A percentile compares a stretch with the other conserved stretches of the same genome.
Evolutionary conservation across 805 yeast genomes (phyloP).

Genomic region (Nakazawaea sp.): DNA sequence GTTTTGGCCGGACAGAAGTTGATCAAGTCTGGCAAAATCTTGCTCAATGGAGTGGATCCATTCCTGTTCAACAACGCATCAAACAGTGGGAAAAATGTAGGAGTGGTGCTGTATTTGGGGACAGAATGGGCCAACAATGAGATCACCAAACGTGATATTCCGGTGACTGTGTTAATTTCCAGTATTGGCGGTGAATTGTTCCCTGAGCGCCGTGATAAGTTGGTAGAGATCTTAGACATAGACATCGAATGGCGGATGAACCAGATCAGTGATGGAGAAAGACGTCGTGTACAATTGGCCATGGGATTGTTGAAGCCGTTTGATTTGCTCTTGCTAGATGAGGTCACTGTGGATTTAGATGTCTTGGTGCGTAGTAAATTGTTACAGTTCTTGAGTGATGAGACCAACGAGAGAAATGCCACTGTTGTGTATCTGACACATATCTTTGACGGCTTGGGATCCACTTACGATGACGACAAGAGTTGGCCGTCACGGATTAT

Average conservation of each 20-base stretch:
- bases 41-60: slow-evolving; percentile 83
- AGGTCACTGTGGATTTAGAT: slow-evolving; percentile 94
- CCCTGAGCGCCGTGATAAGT: slow-evolving; percentile 68
- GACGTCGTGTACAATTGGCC: slow-evolving; percentile 87
- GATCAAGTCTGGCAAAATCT: slow-evolving; percentile 62
- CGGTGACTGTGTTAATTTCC: slow-evolving; percentile 69
- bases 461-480: slow-evolving; percentile 12
- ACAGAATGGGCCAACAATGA: slow-evolving; percentile 97
- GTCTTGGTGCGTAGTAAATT: slow-evolving; percentile 81
- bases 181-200: slow-evolving; percentile 76
- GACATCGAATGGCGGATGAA: slow-evolving; percentile 92
- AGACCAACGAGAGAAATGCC: slow-evolving; percentile 62
- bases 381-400: slow-evolving; percentile 62
- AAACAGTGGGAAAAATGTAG: slow-evolving; percentile 12
- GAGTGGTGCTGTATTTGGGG: slow-evolving; percentile 66
- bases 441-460: slow-evolving; percentile 88
- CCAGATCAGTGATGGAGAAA: slow-evolving; percentile 87
- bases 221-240: slow-evolving; percentile 75
- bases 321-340: slow-evolving; percentile 83
- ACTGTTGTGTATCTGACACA: slow-evolving; percentile 92
- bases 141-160: slow-evolving; percentile 84
- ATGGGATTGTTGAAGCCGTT: slow-evolving; percentile 94
- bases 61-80: slow-evolving; percentile 32
- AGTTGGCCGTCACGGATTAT: slow-evolving; percentile 82
- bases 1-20: slow-evolving; percentile 89